phyloP scores from a whole-genome alignment of 169 alveolate genomes.

The Plasmodium yoelii region DNA sequence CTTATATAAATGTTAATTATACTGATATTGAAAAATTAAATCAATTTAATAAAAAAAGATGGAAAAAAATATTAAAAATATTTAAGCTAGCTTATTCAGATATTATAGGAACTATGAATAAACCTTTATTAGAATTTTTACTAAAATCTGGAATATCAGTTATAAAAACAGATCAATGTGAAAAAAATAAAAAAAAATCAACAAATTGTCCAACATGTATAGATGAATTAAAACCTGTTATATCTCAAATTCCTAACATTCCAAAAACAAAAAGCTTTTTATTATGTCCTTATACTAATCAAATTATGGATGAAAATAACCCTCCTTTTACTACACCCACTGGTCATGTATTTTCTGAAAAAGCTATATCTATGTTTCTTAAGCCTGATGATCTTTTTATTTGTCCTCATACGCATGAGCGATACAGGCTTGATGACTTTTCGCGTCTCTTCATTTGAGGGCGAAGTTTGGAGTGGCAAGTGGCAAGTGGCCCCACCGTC shows the following conservation, averaged over 20 bases:
- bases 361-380: conserved; percentile 77
- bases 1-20: conserved; percentile 33
- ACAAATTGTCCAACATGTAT: conserved; percentile 90
- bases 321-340: conserved; percentile 91
- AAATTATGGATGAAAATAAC: conserved; percentile 87
- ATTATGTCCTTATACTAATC: conserved; percentile 89
- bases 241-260: conserved; percentile 84
- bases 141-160: conserved; percentile 88
- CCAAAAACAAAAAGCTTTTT: conserved; percentile 85
- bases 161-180: conserved; percentile 84
- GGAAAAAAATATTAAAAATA: conserved; percentile 36
- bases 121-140: conserved; percentile 80
- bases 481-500: no score
- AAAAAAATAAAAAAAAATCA: conserved; percentile 70
- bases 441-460: conserved; percentile 78
- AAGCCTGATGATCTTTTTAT: conserved; percentile 73
- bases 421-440: conserved; percentile 78
- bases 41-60: conserved; percentile 31
- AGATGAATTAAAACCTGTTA: conserved; percentile 84
- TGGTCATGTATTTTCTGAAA: conserved; percentile 85
- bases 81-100: conserved; percentile 59
- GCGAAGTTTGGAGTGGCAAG: no score
- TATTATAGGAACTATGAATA: conserved; percentile 57
- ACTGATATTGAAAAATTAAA: conserved; percentile 2
- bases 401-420: conserved; percentile 83